phyloP scores from a whole-genome alignment of 495 filamentous ascomycete species.

The Penicillium nucicola region DNA sequence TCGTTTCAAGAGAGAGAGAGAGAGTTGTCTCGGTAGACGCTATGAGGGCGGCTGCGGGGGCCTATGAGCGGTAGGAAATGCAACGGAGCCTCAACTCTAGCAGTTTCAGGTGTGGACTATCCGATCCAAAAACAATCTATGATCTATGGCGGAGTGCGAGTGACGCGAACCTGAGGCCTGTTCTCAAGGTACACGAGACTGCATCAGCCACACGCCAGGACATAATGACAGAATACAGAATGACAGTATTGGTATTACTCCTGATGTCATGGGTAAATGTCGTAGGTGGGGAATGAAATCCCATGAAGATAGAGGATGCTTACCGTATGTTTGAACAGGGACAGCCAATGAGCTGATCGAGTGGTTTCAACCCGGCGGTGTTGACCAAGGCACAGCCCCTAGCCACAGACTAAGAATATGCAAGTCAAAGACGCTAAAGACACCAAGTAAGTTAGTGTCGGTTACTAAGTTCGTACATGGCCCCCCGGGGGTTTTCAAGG shows the following conservation, averaged over 20 bases:
- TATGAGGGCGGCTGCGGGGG: conserved; percentile 12
- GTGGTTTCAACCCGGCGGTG: too few relatives aligned
- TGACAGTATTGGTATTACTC: conserved; percentile 6
- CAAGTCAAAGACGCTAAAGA: too few relatives aligned
- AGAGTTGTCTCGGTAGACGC: conserved; percentile 20
- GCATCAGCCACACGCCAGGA: conserved; percentile 21
- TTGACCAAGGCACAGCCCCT: too few relatives aligned
- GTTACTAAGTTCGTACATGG: too few relatives aligned
- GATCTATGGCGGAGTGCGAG: too few relatives aligned
- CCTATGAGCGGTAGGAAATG: conserved; percentile 12
- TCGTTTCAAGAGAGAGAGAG: conserved; percentile 5
- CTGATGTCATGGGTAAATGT: conserved; percentile 4
- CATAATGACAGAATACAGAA: conserved; percentile 11
- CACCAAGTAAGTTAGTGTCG: too few relatives aligned
- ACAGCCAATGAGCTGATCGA: too few relatives aligned
- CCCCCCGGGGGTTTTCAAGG: too few relatives aligned
- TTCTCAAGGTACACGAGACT: conserved; percentile 18
- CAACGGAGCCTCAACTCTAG: conserved; percentile 1
- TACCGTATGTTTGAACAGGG: neutral
- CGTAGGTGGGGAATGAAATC: neutral
- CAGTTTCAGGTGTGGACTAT: neutral
- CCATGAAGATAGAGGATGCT: neutral
- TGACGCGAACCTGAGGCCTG: conserved; percentile 9
- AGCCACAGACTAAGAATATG: too few relatives aligned
- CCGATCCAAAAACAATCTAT: too few relatives aligned